These are phyloP conservation scores for Nannizzia gypsea DNA, from an alignment of 2,329 filamentous ascomycete genomes.

Conservation along the genomic window DNA sequence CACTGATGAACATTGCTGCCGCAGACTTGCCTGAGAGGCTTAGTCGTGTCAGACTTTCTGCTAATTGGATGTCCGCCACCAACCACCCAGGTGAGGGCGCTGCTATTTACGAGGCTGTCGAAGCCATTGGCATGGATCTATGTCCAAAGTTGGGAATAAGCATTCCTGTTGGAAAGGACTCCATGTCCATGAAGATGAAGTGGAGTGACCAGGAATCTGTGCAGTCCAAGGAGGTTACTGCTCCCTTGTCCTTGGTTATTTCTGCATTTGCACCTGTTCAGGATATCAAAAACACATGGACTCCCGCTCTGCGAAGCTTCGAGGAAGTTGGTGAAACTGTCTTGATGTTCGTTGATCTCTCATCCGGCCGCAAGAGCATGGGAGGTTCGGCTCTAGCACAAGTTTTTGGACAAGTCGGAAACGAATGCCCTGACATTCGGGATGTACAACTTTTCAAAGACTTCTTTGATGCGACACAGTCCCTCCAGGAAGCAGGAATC, in stretches of 20 bases:
- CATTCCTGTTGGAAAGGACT: slow-evolving; percentile 96
- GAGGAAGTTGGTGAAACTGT: slow-evolving; percentile 84
- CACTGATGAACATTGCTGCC: slow-evolving; percentile 83
- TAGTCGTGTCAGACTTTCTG: slow-evolving; percentile 71
- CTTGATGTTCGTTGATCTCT: slow-evolving; percentile 83
- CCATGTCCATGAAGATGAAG: slow-evolving; percentile 96
- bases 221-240: slow-evolving; percentile 71
- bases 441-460: slow-evolving; percentile 71
- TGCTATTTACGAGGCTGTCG: slow-evolving; percentile 81
- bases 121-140: slow-evolving; percentile 83
- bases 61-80: slow-evolving; percentile 99
- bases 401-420: slow-evolving; percentile 72
- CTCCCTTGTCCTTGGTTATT: slow-evolving; percentile 81
- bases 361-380: slow-evolving; percentile 64
- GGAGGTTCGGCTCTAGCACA: slow-evolving; percentile 89
- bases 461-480: slow-evolving; percentile 76
- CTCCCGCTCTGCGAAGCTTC: slow-evolving; percentile 67
- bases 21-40: slow-evolving; percentile 62
- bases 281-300: slow-evolving; percentile 81
- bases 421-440: slow-evolving; percentile 75
- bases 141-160: slow-evolving; percentile 83
- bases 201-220: slow-evolving; percentile 64
- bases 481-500: slow-evolving; percentile 53
- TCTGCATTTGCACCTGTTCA: slow-evolving; percentile 80
- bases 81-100: slow-evolving; percentile 87